A percentile compares a stretch with the other conserved stretches of the same genome.
Evolutionary conservation across 306 rosid species (phyloP).

Genomic region (Echinosophora koreensis): DNA sequence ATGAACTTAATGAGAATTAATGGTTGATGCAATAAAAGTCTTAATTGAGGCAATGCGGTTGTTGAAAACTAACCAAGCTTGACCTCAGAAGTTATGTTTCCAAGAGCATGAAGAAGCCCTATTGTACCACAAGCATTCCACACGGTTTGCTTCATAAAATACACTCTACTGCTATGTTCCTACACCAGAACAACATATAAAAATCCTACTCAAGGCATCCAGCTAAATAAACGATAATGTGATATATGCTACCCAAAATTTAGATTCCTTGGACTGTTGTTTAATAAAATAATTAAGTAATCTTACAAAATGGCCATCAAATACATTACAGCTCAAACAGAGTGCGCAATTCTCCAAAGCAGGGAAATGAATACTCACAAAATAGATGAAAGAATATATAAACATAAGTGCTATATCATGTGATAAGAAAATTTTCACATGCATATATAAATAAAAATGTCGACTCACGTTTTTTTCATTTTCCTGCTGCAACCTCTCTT

Average conservation of each 20-base stretch:
- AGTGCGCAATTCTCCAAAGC: not conserved
- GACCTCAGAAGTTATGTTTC: constrained; percentile 81
- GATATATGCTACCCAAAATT: constrained; percentile 6
- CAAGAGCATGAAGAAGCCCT: constrained; percentile 96
- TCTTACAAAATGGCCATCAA: not conserved
- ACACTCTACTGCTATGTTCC: constrained; percentile 71
- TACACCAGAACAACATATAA: constrained; percentile 48
- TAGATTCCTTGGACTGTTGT: constrained; percentile 20
- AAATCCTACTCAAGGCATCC: constrained; percentile 17
- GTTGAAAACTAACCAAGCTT: constrained; percentile 68
- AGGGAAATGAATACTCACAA: constrained; percentile 2
- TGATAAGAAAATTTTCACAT: no score
- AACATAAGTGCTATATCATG: not conserved
- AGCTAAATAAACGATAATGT: constrained; percentile 1
- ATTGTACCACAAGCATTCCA: constrained; percentile 97
- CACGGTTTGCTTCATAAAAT: constrained; percentile 92
- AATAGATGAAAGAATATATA: constrained; percentile 5
- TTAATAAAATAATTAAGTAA: constrained; percentile 16
- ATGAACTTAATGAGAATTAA: constrained; percentile 23
- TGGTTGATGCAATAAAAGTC: not conserved
- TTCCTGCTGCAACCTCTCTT: constrained; percentile 79
- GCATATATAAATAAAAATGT: constrained; percentile 12
- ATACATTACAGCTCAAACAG: not conserved
- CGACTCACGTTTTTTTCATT: constrained; percentile 62
- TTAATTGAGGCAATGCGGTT: not conserved